phyloP scores from a whole-genome alignment of 345 rosid species.

The Adansonia digitata region DNA sequence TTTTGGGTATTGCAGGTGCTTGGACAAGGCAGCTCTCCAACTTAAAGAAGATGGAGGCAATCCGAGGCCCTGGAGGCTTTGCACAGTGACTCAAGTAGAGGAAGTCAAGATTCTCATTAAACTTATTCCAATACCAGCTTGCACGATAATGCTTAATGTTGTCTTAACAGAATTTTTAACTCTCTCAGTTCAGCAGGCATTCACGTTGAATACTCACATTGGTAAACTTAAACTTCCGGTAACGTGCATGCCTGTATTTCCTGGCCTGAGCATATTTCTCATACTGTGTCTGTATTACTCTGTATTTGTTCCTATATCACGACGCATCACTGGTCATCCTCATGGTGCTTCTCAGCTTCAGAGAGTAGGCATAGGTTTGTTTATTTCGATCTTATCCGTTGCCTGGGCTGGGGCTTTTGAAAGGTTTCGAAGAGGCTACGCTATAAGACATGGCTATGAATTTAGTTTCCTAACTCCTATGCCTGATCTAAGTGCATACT shows the following conservation, averaged over 20 bases:
- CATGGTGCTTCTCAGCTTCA: constrained; percentile 95
- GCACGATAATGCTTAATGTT: constrained; percentile 59
- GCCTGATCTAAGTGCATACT: constrained; percentile 71
- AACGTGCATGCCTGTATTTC: constrained; percentile 92
- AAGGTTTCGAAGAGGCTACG: constrained; percentile 68
- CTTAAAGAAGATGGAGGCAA: constrained; percentile 65
- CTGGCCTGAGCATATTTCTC: constrained; percentile 81
- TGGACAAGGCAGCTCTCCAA: constrained; percentile 88
- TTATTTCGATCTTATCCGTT: constrained; percentile 58
- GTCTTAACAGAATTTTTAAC: constrained; percentile 76
- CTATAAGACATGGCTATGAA: constrained; percentile 53
- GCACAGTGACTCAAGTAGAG: constrained; percentile 91
- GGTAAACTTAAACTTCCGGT: constrained; percentile 74
- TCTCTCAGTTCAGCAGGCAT: constrained; percentile 88
- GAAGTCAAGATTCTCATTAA: constrained; percentile 81
- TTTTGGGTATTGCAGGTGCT: constrained; percentile 38
- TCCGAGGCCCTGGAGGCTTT: constrained; percentile 81
- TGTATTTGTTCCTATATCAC: constrained; percentile 60
- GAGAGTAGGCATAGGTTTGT: constrained; percentile 81
- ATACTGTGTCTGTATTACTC: constrained; percentile 66
- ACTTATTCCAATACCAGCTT: constrained; percentile 73
- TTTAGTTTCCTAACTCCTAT: constrained; percentile 58
- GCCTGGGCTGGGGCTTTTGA: constrained; percentile 78
- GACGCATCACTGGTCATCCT: constrained; percentile 79
- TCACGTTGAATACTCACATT: constrained; percentile 66